Conservation (phyloP, 192 early-diverging fungal genomes). For the Backusella circina region DNA sequence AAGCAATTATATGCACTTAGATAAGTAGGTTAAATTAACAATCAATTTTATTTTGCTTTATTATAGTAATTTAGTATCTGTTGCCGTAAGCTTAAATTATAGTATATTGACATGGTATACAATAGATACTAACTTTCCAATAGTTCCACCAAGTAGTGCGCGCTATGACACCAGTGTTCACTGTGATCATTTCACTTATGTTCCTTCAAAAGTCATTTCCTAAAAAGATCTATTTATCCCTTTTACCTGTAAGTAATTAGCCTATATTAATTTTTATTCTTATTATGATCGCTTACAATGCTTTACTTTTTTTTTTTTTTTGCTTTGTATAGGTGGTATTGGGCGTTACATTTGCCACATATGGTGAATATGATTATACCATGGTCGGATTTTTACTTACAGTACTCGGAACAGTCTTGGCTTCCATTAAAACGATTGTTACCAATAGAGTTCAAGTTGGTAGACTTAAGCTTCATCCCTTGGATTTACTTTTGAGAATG, state of each 20-base stretch:
- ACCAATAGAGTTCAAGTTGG: slow-evolving; percentile 70
- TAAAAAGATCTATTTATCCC: slow-evolving; percentile 36
- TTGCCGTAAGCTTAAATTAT: slow-evolving; percentile 4
- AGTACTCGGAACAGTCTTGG: slow-evolving; percentile 60
- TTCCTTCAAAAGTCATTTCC: slow-evolving; percentile 35
- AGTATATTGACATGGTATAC: background rate
- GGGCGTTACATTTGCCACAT: slow-evolving; percentile 69
- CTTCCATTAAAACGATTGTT: slow-evolving; percentile 65
- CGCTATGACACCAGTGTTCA: slow-evolving; percentile 66
- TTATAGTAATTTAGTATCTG: slow-evolving; percentile 13
- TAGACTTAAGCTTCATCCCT: slow-evolving; percentile 55
- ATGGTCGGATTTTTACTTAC: slow-evolving; percentile 61
- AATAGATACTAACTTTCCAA: background rate
- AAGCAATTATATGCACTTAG: slow-evolving; percentile 1
- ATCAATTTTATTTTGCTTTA: background rate
- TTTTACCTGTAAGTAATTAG: slow-evolving; percentile 42
- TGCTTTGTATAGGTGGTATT: slow-evolving; percentile 40
- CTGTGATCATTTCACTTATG: slow-evolving; percentile 45
- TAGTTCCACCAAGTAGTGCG: slow-evolving; percentile 72
- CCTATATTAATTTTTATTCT: background rate
- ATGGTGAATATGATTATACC: slow-evolving; percentile 61
- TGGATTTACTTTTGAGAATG: slow-evolving; percentile 69
- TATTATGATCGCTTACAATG: background rate
- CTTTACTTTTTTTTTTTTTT: background rate
- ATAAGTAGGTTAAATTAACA: slow-evolving; percentile 2